Conservation (phyloP, 2,329 filamentous ascomycete species). For the Penicillium expansum region DNA sequence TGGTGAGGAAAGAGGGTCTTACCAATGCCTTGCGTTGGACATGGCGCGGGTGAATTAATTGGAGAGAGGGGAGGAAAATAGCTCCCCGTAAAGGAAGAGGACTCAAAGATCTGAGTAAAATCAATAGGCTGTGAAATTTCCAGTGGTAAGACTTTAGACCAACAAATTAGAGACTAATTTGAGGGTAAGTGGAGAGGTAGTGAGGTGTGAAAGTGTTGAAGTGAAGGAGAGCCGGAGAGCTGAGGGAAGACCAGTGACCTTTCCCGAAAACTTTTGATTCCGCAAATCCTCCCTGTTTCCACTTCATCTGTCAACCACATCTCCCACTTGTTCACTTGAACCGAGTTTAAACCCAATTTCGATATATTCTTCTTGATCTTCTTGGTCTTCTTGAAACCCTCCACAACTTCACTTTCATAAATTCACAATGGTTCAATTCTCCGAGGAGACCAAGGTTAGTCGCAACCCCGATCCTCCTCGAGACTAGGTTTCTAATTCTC, state of each 20-base stretch:
- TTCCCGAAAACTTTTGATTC: slow-evolving; percentile 34
- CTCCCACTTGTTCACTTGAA: slow-evolving; percentile 6
- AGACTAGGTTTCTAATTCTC: slow-evolving; percentile 3
- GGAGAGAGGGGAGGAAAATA: not conserved
- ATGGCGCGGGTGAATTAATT: slow-evolving; percentile 45
- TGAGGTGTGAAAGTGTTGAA: slow-evolving; percentile 4
- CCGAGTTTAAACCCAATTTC: not conserved
- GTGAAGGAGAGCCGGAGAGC: slow-evolving; percentile 17
- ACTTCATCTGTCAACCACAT: slow-evolving; percentile 17
- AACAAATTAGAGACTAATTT: not conserved
- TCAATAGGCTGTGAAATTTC: not conserved
- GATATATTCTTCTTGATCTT: not conserved
- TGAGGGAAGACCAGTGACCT: slow-evolving; percentile 22
- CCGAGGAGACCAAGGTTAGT: slow-evolving; percentile 91
- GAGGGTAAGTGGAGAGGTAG: not conserved
- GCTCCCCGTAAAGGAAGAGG: not conserved
- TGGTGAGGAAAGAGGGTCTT: slow-evolving; percentile 22
- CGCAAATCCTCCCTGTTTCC: slow-evolving; percentile 7
- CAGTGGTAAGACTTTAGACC: not conserved
- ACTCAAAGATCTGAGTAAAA: not conserved
- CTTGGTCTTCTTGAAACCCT: too few relatives aligned
- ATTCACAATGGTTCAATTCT: slow-evolving; percentile 62
- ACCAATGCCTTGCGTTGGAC: slow-evolving; percentile 75
- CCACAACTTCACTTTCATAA: not conserved
- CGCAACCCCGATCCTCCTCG: not conserved